Evolutionary conservation across 306 rosid species (phyloP).

Genomic region (Sophora flavescens): DNA sequence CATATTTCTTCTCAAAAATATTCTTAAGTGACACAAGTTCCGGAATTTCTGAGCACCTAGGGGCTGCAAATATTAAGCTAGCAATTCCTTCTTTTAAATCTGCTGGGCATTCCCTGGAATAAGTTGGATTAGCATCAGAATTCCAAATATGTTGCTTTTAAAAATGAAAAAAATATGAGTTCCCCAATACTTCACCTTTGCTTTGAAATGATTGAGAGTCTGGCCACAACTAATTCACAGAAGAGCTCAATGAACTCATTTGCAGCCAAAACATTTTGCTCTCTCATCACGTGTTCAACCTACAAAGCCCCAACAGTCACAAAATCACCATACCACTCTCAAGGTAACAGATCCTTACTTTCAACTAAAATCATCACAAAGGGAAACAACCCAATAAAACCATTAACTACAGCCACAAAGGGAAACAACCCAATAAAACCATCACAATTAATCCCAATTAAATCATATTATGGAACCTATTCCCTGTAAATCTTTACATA

Average conservation of each 20-base stretch:
- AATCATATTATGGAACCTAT: not conserved
- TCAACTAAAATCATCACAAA: no score
- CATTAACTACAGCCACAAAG: slow-evolving; percentile 6
- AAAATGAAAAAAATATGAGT: not conserved
- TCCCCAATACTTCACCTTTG: slow-evolving; percentile 64
- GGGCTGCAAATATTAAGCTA: slow-evolving; percentile 90
- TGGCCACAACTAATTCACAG: slow-evolving; percentile 83
- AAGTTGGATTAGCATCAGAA: slow-evolving; percentile 45
- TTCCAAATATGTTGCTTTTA: slow-evolving; percentile 3
- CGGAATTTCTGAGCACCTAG: slow-evolving; percentile 96
- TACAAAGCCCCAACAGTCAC: slow-evolving; percentile 42
- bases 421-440: not conserved
- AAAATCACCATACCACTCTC: not conserved
- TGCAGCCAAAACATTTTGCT: slow-evolving; percentile 92
- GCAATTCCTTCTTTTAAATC: slow-evolving; percentile 97
- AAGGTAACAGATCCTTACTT: not conserved
- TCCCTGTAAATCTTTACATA: not conserved
- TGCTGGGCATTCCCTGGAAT: slow-evolving; percentile 87
- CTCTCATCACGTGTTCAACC: slow-evolving; percentile 99
- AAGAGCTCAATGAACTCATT: slow-evolving; percentile 94
- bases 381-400: no score
- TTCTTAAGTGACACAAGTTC: slow-evolving; percentile 75
- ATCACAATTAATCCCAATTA: slow-evolving; percentile 1
- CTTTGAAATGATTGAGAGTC: slow-evolving; percentile 86
- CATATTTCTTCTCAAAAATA: slow-evolving; percentile 91